These are phyloP conservation scores for Boletus sp. DNA, from an alignment of 1,284 basidiomycete species.

Conservation along the genomic window DNA sequence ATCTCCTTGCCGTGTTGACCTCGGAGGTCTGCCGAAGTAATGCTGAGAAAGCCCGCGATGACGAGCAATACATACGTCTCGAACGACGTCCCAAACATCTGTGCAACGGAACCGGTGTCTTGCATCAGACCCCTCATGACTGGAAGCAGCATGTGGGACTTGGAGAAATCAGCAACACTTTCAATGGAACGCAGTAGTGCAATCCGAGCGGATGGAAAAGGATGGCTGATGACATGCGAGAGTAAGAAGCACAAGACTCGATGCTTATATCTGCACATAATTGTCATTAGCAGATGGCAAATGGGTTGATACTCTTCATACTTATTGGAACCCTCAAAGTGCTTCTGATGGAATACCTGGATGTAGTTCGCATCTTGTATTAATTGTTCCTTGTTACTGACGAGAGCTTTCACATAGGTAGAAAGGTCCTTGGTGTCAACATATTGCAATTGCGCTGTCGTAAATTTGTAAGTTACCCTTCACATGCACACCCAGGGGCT, in stretches of 20 bases:
- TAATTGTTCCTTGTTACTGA: slow-evolving; percentile 58
- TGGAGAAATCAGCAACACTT: slow-evolving; percentile 60
- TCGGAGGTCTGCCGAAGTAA: slow-evolving; percentile 44
- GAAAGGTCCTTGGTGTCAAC: slow-evolving; percentile 70
- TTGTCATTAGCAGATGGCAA: slow-evolving; percentile 8
- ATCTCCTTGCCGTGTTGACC: slow-evolving; percentile 31
- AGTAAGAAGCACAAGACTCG: slow-evolving; percentile 76
- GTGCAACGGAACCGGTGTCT: slow-evolving; percentile 16
- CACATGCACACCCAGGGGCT: slow-evolving; percentile 25
- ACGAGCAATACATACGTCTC: slow-evolving; percentile 48
- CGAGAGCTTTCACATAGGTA: slow-evolving; percentile 61
- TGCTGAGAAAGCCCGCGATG: slow-evolving; percentile 53
- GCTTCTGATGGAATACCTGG: slow-evolving; percentile 57
- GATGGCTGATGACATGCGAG: slow-evolving; percentile 75
- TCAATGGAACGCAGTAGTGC: slow-evolving; percentile 58
- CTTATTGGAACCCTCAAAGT: slow-evolving; percentile 49
- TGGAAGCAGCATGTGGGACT: slow-evolving; percentile 62
- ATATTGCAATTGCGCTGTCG: slow-evolving; percentile 68
- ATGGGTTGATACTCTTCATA: slow-evolving; percentile 33
- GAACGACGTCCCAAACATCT: slow-evolving; percentile 27
- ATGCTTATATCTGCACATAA: slow-evolving; percentile 60
- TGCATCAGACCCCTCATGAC: slow-evolving; percentile 48
- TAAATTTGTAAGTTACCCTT: slow-evolving; percentile 8
- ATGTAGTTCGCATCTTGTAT: slow-evolving; percentile 67
- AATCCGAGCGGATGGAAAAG: slow-evolving; percentile 47